Base-by-base conservation (phyloP, 352 stramenopile species). In the Phytophthora multivora region DNA sequence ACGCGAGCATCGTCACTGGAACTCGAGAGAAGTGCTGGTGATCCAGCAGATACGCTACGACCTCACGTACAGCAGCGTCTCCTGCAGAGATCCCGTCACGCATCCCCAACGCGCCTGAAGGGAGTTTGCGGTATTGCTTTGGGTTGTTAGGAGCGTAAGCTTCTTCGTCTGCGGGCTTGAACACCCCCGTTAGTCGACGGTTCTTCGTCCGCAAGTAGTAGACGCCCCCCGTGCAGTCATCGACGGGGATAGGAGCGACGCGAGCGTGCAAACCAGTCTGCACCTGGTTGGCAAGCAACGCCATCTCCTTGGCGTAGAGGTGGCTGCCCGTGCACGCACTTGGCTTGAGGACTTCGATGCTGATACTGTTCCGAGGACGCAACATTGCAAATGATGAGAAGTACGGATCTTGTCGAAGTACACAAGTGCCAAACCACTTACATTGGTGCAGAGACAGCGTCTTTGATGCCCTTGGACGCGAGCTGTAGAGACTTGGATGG, bases 151-250 rank as follows among this genome's bases (percentile, higher is more conserved):
- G 51, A 3, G 80, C 80, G 30, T 83, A 89, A 1, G 79, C 62
- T 66, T 91, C 79, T 74, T 91, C 82, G 26, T 91, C 82, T 0
- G 63, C 59, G 0, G 82, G 82, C 43, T 91, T 91, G 58, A 91
- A 91, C 4, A 91, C 70, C 0, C 71, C 82, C 2, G 65, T 68
- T 31, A 92, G 60, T 9, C 79, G 71, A 15, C 69, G 69, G 12
- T 51, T 66, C 39, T 71, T 79, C 3, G 66, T 71, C 19, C 79
- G 71, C 4, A 88, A 62, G 54, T 79, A 87, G 40, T 92, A 92
- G 6, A 89, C 81, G 0, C 83, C 80, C 4, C 83, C 80, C 0
- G 75, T 89, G 51, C 80, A 87, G 59, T 89, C 78, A 7, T 87
- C 73, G 10, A 89, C 70, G 15, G 76, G 61, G 9, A 82, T 64